phyloP scores from a whole-genome alignment of 176 grass and related monocot genomes.

The Zea luxurians region DNA sequence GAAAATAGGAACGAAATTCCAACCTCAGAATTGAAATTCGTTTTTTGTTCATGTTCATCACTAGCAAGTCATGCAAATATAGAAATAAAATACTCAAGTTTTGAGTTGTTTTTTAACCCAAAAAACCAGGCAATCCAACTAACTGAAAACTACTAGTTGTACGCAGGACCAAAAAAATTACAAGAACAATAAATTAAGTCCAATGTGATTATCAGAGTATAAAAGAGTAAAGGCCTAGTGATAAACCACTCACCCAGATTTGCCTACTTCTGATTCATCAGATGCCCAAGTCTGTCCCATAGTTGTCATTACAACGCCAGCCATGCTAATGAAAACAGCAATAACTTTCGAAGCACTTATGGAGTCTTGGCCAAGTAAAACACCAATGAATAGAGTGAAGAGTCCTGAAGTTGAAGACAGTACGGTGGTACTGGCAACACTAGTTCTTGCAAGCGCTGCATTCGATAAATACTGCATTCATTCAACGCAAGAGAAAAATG shows the following conservation, averaged over 20 bases:
- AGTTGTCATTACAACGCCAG: conserved; percentile 93
- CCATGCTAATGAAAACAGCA: conserved; percentile 92
- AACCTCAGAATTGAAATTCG: not conserved
- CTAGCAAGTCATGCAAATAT: not conserved
- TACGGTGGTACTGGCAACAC: conserved; percentile 96
- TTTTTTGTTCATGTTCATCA: not conserved
- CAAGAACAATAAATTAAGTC: not conserved
- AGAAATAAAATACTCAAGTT: not conserved
- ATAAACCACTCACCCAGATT: conserved; percentile 58
- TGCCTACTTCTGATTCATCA: conserved; percentile 69
- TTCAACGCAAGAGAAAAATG: conserved; percentile 36
- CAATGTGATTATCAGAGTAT: not conserved
- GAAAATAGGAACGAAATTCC: not conserved
- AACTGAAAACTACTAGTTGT: conserved; percentile 10
- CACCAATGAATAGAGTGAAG: conserved; percentile 90
- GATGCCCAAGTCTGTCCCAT: conserved; percentile 97
- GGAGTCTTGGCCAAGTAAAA: conserved; percentile 88
- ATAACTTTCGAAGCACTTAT: conserved; percentile 80
- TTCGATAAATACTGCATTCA: conserved; percentile 95
- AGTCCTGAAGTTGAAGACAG: conserved; percentile 95
- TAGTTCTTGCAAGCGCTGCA: conserved; percentile 98
- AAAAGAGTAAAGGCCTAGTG: not conserved
- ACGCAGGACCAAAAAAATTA: not conserved
- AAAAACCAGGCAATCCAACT: not conserved
- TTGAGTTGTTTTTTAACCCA: not conserved